Conservation (phyloP, 192 early-diverging fungal genomes). For the Chytriomyces sp. region DNA sequence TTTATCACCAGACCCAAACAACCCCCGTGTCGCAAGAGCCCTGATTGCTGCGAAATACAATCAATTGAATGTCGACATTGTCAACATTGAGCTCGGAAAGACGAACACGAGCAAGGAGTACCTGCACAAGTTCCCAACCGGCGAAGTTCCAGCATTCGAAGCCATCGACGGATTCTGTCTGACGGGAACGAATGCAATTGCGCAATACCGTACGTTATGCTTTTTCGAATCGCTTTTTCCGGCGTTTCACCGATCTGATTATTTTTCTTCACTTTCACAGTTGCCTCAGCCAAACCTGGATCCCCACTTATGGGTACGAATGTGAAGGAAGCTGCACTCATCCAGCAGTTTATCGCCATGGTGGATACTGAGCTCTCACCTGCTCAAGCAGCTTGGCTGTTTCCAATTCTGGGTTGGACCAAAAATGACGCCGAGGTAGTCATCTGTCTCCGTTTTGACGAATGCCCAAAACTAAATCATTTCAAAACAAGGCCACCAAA, state of each 20-base stretch:
- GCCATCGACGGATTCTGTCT: constrained; percentile 72
- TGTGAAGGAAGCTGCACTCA: constrained; percentile 48
- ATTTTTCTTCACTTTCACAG: constrained; percentile 9
- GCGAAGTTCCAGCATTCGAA: constrained; percentile 89
- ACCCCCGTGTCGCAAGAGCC: constrained; percentile 70
- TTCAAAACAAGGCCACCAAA: constrained; percentile 53
- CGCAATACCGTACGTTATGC: constrained; percentile 74
- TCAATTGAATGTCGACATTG: constrained; percentile 71
- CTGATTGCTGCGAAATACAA: constrained; percentile 78
- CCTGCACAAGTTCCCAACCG: constrained; percentile 86
- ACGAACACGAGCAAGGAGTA: constrained; percentile 81
- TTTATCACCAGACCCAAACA: constrained; percentile 55
- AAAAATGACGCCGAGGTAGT: constrained; percentile 40
- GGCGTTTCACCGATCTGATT: not conserved
- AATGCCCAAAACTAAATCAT: not conserved
- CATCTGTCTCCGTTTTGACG: not conserved
- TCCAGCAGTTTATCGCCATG: constrained; percentile 56
- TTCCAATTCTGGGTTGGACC: constrained; percentile 53
- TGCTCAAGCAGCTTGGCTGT: constrained; percentile 49
- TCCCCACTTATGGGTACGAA: constrained; percentile 47
- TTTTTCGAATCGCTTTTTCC: not conserved
- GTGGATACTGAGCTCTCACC: constrained; percentile 57
- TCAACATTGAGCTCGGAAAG: constrained; percentile 61
- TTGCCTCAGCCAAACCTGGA: constrained; percentile 49
- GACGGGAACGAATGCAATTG: constrained; percentile 87